Conservation (phyloP, 2,329 filamentous ascomycete species). For the Aspergillus sp. region DNA sequence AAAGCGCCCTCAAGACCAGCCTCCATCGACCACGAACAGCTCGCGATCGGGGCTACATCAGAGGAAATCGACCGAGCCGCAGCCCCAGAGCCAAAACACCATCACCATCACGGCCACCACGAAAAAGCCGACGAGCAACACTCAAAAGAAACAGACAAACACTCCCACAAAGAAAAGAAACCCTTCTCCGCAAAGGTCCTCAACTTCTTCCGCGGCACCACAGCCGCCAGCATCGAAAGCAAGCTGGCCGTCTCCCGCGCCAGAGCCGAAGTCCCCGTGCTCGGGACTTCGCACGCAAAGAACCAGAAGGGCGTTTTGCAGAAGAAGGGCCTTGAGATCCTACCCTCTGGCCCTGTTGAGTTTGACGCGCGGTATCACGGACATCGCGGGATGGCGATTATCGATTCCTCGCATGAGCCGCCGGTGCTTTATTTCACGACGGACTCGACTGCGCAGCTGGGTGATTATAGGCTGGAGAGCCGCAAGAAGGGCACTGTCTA, state of each 20-base stretch:
- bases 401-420: slow-evolving; percentile 49
- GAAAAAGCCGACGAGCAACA: too few species aligned
- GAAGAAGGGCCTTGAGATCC: slow-evolving; percentile 57
- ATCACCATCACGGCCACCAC: slow-evolving; percentile 28
- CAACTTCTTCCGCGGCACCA: slow-evolving; percentile 55
- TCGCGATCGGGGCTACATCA: slow-evolving; percentile 60
- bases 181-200: slow-evolving; percentile 51
- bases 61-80: slow-evolving; percentile 67
- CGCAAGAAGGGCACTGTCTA: slow-evolving; percentile 56
- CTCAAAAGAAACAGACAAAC: not conserved
- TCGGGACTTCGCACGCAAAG: slow-evolving; percentile 62
- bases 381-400: slow-evolving; percentile 69
- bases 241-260: slow-evolving; percentile 70
- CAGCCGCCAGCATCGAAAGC: slow-evolving; percentile 71
- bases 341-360: slow-evolving; percentile 62
- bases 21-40: slow-evolving; percentile 54
- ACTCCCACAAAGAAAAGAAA: slow-evolving; percentile 27
- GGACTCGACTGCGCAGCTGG: slow-evolving; percentile 27
- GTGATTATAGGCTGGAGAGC: slow-evolving; percentile 50
- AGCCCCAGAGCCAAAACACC: slow-evolving; percentile 38
- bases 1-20: slow-evolving; percentile 22
- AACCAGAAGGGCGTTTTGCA: slow-evolving; percentile 68
- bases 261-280: slow-evolving; percentile 53
- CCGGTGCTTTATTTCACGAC: slow-evolving; percentile 62
- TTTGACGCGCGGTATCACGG: slow-evolving; percentile 72